phyloP scores from a whole-genome alignment of 164 flowering plant genomes.

The Akebia trifoliata region DNA sequence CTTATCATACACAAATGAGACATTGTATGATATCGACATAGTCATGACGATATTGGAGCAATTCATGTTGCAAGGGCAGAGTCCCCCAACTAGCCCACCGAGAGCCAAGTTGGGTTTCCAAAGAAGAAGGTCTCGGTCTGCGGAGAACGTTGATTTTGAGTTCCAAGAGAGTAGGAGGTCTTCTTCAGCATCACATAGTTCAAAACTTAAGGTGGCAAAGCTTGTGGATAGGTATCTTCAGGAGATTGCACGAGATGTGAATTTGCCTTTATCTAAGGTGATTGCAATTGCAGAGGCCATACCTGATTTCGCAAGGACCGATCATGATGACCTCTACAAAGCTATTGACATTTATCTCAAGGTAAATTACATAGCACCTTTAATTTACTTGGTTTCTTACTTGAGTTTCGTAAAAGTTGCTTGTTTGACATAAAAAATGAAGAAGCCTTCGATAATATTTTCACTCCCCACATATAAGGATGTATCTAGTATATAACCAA shows the following conservation, averaged over 20 bases:
- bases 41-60: conserved; percentile 72
- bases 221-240: conserved; percentile 81
- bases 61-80: conserved; percentile 77
- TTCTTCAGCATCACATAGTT: conserved; percentile 81
- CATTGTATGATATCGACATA: conserved; percentile 66
- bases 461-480: neutral
- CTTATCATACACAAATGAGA: conserved; percentile 31
- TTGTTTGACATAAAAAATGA: neutral
- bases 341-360: conserved; percentile 90
- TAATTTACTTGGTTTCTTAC: conserved; percentile 1
- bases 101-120: conserved; percentile 44
- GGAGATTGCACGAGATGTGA: conserved; percentile 65
- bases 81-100: conserved; percentile 79
- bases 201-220: conserved; percentile 84
- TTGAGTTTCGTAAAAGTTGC: neutral
- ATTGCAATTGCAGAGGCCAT: conserved; percentile 64
- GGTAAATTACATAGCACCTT: conserved; percentile 40
- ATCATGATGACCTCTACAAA: conserved; percentile 91
- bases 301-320: conserved; percentile 80
- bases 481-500: conserved; percentile 31
- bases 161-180: conserved; percentile 79
- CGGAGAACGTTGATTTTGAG: conserved; percentile 66
- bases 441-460: neutral
- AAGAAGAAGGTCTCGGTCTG: conserved; percentile 76
- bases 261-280: conserved; percentile 69